phyloP scores from a whole-genome alignment of 108 stramenopile species.

The Cyclotella baltica region DNA sequence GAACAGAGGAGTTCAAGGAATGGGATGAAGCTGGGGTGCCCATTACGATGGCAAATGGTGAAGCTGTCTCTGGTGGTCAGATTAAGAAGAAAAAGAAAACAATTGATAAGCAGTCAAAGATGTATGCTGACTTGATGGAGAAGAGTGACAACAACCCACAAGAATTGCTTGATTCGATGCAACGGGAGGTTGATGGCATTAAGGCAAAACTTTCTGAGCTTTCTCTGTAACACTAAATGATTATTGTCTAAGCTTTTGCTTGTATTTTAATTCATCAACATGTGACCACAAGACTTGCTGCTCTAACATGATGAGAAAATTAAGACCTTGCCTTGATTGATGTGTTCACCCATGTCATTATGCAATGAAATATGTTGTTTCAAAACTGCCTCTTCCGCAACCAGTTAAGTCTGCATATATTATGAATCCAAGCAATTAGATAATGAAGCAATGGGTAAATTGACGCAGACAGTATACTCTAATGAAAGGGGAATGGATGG shows the following conservation, averaged over 20 bases:
- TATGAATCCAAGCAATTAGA: too few relatives aligned
- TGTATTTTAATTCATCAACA: too few relatives aligned
- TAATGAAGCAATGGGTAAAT: too few relatives aligned
- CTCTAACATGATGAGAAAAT: too few relatives aligned
- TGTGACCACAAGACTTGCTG: too few relatives aligned
- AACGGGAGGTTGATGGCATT: constrained; percentile 48
- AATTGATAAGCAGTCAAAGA: constrained; percentile 57
- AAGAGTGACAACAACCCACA: constrained; percentile 53
- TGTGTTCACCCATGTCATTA: too few relatives aligned
- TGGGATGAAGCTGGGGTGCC: constrained; percentile 63
- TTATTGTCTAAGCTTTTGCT: not conserved
- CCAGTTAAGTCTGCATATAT: too few relatives aligned
- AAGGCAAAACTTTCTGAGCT: constrained; percentile 46
- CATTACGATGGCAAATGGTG: constrained; percentile 49
- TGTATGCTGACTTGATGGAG: constrained; percentile 51
- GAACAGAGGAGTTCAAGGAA: constrained; percentile 63
- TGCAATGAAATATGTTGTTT: too few relatives aligned
- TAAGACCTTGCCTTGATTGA: too few relatives aligned
- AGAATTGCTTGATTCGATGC: constrained; percentile 48
- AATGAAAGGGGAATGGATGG: too few relatives aligned
- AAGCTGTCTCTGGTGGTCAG: constrained; percentile 53
- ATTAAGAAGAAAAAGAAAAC: constrained; percentile 60
- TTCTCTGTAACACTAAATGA: constrained; percentile 37
- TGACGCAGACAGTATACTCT: too few relatives aligned
- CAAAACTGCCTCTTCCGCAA: too few relatives aligned